These are phyloP conservation scores for Saturnispora gosingensis DNA, from an alignment of 805 yeast species.

Conservation along the genomic window DNA sequence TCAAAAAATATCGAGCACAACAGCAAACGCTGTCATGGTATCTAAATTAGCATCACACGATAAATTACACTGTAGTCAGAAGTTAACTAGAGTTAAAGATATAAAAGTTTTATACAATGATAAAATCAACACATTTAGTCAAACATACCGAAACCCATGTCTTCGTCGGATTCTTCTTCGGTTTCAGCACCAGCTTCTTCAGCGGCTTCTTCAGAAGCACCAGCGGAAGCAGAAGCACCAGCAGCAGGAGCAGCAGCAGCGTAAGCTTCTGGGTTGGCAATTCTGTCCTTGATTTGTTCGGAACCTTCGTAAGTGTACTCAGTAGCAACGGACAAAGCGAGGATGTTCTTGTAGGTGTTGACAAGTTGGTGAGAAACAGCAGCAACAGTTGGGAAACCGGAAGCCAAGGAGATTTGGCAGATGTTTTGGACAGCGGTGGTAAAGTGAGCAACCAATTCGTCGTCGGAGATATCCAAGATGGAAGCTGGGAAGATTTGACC, in stretches of 20 bases:
- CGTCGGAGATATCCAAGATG: slow-evolving; percentile 97
- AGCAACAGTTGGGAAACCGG: slow-evolving; percentile 99
- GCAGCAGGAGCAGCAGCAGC: slow-evolving; percentile 99
- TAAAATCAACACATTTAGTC: slow-evolving; percentile 47
- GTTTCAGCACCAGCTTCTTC: slow-evolving; percentile 56
- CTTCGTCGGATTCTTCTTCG: slow-evolving; percentile 33
- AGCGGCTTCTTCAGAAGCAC: slow-evolving; percentile 59
- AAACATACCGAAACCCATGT: slow-evolving; percentile 99
- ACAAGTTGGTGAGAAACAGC: slow-evolving; percentile 97
- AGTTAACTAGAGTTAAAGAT: neutral
- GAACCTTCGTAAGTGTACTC: slow-evolving; percentile 99
- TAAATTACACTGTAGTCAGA: neutral
- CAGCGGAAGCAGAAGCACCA: slow-evolving; percentile 58
- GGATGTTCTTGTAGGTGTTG: slow-evolving; percentile 98
- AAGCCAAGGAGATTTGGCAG: slow-evolving; percentile 94
- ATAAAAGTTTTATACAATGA: neutral
- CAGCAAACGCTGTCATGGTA: neutral
- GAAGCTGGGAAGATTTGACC: slow-evolving; percentile 97
- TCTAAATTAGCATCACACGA: no score
- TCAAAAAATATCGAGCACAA: neutral
- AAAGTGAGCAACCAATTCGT: slow-evolving; percentile 87
- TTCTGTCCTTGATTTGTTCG: slow-evolving; percentile 98
- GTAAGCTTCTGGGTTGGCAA: slow-evolving; percentile 99
- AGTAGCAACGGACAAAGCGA: slow-evolving; percentile 96
- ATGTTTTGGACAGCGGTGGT: slow-evolving; percentile 86